Percentiles rank a stretch among this genome's conserved stretches.
These are phyloP conservation scores for Cryptosporidium ubiquitum DNA, from an alignment of 169 alveolate species.

Conservation along the genomic window DNA sequence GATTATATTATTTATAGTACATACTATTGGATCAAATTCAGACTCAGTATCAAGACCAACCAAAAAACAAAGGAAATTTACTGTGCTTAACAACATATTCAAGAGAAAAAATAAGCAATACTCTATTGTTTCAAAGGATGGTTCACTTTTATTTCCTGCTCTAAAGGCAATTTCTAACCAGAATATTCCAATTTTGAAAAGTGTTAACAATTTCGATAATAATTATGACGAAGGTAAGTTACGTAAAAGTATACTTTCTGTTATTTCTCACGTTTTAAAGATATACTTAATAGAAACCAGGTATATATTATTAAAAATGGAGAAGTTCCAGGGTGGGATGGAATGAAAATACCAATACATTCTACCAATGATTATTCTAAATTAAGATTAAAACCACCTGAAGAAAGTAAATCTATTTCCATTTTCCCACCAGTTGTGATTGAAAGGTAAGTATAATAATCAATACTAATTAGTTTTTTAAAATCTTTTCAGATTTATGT, in stretches of 20 bases:
- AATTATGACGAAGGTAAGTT: constrained; percentile 35
- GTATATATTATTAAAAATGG: constrained; percentile 52
- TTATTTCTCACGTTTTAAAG: neutral
- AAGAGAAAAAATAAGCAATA: neutral
- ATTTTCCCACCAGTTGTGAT: constrained; percentile 45
- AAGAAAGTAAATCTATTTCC: neutral
- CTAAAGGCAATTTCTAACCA: constrained; percentile 2
- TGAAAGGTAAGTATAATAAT: constrained; percentile 45
- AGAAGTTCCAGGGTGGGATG: constrained; percentile 72
- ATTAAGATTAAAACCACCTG: constrained; percentile 35
- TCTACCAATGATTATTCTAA: neutral
- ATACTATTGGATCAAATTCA: neutral
- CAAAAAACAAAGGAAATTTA: neutral
- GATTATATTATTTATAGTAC: neutral
- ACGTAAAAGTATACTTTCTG: neutral
- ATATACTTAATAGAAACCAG: constrained; percentile 13
- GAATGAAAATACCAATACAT: constrained; percentile 64
- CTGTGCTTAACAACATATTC: neutral
- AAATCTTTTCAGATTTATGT: constrained; percentile 28
- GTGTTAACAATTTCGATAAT: neutral
- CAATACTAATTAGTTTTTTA: neutral
- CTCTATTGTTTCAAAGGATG: constrained; percentile 6
- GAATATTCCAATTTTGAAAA: constrained; percentile 26
- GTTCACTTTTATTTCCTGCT: constrained; percentile 30
- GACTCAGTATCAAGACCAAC: neutral